phyloP scores from a whole-genome alignment of 352 stramenopile species.

The Globisporangium spinosum region DNA sequence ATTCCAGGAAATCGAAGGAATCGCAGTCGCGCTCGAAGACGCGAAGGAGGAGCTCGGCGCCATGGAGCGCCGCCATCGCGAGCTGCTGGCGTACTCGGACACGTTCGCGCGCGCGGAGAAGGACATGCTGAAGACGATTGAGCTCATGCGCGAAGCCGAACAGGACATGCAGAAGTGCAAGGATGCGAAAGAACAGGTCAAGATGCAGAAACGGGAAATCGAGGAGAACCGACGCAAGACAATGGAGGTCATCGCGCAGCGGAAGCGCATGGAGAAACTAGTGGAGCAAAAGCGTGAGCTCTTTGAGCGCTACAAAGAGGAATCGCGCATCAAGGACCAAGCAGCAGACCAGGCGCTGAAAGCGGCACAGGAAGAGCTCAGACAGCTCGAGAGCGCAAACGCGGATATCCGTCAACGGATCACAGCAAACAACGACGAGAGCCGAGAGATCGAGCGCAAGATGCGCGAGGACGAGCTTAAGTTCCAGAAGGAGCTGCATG shows the following conservation, averaged over 20 bases:
- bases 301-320: slow-evolving; percentile 61
- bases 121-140: slow-evolving; percentile 58
- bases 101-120: slow-evolving; percentile 68
- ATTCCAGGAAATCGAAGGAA: slow-evolving; percentile 42
- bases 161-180: slow-evolving; percentile 64
- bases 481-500: slow-evolving; percentile 61
- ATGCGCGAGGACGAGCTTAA: slow-evolving; percentile 61
- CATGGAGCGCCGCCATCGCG: slow-evolving; percentile 59
- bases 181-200: slow-evolving; percentile 69
- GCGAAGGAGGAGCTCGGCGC: slow-evolving; percentile 61
- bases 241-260: slow-evolving; percentile 53
- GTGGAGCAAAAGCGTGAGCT: slow-evolving; percentile 68
- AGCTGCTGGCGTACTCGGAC: slow-evolving; percentile 57
- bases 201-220: slow-evolving; percentile 47
- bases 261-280: slow-evolving; percentile 69
- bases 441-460: slow-evolving; percentile 59
- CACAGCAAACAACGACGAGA: slow-evolving; percentile 38
- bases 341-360: slow-evolving; percentile 52
- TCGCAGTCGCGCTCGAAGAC: slow-evolving; percentile 59
- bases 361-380: slow-evolving; percentile 49
- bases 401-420: slow-evolving; percentile 52
- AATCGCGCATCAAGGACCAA: slow-evolving; percentile 59
- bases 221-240: slow-evolving; percentile 42
- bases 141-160: slow-evolving; percentile 61
- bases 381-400: slow-evolving; percentile 48